Conservation (phyloP, 2,329 filamentous ascomycete species). For the Endothia cerciana region DNA sequence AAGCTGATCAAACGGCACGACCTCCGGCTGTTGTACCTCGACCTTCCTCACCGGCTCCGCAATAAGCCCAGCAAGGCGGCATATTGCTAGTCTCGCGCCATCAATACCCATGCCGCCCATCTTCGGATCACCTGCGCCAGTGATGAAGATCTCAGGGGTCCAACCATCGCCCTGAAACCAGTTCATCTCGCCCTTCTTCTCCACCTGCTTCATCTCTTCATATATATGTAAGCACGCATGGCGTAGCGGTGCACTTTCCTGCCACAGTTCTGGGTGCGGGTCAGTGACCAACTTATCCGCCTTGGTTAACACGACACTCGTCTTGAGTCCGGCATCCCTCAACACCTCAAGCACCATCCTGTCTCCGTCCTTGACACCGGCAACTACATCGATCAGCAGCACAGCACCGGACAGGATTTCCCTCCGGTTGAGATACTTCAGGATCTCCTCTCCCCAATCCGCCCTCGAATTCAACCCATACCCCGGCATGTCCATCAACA, state of each 20-base stretch:
- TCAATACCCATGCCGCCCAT: constrained; percentile 38
- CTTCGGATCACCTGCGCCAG: constrained; percentile 40
- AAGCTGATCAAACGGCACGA: constrained; percentile 43
- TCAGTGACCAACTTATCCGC: constrained; percentile 51
- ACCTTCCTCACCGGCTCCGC: constrained; percentile 30
- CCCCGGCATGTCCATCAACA: constrained; percentile 48
- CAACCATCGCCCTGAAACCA: constrained; percentile 38
- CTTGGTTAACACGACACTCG: constrained; percentile 59
- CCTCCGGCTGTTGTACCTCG: constrained; percentile 26
- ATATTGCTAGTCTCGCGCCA: constrained; percentile 40
- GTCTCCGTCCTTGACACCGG: constrained; percentile 54
- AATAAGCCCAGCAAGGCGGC: constrained; percentile 39
- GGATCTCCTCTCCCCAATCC: constrained; percentile 58
- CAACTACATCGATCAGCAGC: constrained; percentile 57
- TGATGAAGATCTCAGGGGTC: constrained; percentile 40
- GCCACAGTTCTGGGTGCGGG: constrained; percentile 16
- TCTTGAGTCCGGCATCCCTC: constrained; percentile 48
- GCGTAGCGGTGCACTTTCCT: constrained; percentile 7
- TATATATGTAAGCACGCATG: constrained; percentile 37
- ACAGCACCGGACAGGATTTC: constrained; percentile 55
- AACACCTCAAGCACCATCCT: constrained; percentile 51
- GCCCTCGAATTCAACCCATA: constrained; percentile 42
- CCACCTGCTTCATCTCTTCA: constrained; percentile 36
- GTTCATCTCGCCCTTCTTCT: constrained; percentile 32
- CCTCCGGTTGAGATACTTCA: constrained; percentile 53